phyloP scores from a whole-genome alignment of 1,284 basidiomycete genomes.

The Heterobasidion annosum region DNA sequence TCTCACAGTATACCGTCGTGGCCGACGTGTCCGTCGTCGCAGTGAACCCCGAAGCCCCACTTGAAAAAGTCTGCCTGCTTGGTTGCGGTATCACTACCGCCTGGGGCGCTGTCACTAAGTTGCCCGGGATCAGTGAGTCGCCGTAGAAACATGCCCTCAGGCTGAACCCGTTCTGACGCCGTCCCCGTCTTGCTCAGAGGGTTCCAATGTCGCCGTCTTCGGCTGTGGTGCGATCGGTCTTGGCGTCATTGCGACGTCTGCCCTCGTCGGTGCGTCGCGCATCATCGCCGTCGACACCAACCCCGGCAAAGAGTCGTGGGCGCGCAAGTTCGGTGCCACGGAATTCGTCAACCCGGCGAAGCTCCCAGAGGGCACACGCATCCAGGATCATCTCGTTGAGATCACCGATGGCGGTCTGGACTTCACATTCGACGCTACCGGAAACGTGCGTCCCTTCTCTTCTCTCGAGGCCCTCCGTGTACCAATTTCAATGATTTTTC shows the following conservation, averaged over 20 bases:
- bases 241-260: constrained; percentile 82
- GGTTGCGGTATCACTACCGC: constrained; percentile 99
- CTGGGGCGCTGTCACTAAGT: constrained; percentile 82
- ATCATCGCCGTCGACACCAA: constrained; percentile 95
- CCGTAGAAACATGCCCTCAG: background rate
- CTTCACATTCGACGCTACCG: constrained; percentile 96
- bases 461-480: background rate
- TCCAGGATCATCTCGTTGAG: constrained; percentile 87
- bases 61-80: constrained; percentile 91
- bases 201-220: constrained; percentile 88
- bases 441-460: constrained; percentile 54
- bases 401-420: constrained; percentile 96
- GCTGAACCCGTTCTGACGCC: constrained; percentile 1
- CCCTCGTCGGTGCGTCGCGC: constrained; percentile 71
- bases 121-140: constrained; percentile 65
- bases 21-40: constrained; percentile 95
- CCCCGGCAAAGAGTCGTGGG: constrained; percentile 80
- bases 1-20: constrained; percentile 98
- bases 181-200: constrained; percentile 37
- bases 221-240: constrained; percentile 96
- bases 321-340: constrained; percentile 91
- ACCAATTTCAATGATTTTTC: constrained; percentile 2
- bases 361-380: constrained; percentile 69
- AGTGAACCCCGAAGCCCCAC: constrained; percentile 78
- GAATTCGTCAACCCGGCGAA: constrained; percentile 88